Evolutionary conservation across 352 stramenopile genomes (phyloP).

Genomic region (Phytophthora hybrid): DNA sequence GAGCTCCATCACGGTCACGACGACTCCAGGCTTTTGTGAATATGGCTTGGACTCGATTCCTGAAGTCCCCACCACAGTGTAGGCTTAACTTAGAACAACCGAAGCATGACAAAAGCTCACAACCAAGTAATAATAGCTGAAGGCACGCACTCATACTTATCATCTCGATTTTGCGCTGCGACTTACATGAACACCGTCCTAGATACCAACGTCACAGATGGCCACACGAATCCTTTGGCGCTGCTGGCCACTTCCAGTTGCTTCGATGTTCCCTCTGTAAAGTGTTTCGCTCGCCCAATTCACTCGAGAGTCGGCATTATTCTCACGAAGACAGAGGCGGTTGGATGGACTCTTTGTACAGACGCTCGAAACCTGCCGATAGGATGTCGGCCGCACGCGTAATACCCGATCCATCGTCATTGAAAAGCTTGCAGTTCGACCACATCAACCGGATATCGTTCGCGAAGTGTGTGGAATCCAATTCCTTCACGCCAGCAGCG

Average conservation of each 20-base stretch:
- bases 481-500: constrained; percentile 43
- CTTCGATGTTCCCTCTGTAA: constrained; percentile 9
- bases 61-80: constrained; percentile 4
- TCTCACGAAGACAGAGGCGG: constrained; percentile 38
- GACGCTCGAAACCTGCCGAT: constrained; percentile 66
- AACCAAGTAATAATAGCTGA: constrained; percentile 36
- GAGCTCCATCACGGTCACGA: constrained; percentile 65
- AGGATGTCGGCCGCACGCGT: constrained; percentile 76
- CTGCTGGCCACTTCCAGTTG: constrained; percentile 13
- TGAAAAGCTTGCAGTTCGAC: constrained; percentile 88
- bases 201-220: constrained; percentile 32
- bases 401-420: constrained; percentile 86
- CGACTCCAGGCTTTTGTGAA: constrained; percentile 17
- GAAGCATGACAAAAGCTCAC: constrained; percentile 7
- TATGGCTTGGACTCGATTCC: not conserved
- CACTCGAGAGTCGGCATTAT: constrained; percentile 4
- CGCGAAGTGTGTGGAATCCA: constrained; percentile 65
- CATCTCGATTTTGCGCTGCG: constrained; percentile 27
- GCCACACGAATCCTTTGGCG: constrained; percentile 18
- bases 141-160: constrained; percentile 33
- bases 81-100: constrained; percentile 37
- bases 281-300: constrained; percentile 10
- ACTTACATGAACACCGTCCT: constrained; percentile 28
- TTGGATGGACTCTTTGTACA: constrained; percentile 59
- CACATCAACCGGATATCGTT: constrained; percentile 85